phyloP scores from a whole-genome alignment of 352 stramenopile genomes.

The Pythium aphanidermatum region DNA sequence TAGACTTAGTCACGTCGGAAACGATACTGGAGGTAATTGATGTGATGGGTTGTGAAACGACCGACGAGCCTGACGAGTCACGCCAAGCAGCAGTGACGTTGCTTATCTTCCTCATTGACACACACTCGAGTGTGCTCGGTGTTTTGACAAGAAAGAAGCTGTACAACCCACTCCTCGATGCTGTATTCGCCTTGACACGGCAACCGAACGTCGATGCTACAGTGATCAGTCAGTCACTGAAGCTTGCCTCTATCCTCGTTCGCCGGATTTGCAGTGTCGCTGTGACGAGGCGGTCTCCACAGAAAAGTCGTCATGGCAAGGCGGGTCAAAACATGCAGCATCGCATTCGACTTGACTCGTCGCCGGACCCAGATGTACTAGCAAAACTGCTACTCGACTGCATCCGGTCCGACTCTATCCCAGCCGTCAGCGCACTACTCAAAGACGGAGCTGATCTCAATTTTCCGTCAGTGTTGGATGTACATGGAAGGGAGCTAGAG shows the following conservation, averaged over 20 bases:
- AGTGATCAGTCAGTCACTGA: slow-evolving; percentile 38
- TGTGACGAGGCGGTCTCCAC: too few relatives aligned
- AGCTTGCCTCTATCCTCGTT: slow-evolving; percentile 46
- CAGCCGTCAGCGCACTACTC: slow-evolving; percentile 61
- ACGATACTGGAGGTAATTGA: slow-evolving; percentile 49
- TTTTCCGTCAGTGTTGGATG: slow-evolving; percentile 38
- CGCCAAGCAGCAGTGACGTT: slow-evolving; percentile 56
- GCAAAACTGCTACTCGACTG: slow-evolving; percentile 65
- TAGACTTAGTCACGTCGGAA: slow-evolving; percentile 38
- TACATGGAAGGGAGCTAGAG: slow-evolving; percentile 45
- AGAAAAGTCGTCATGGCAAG: too few relatives aligned
- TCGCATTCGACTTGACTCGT: slow-evolving; percentile 39
- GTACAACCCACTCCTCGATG: slow-evolving; percentile 51
- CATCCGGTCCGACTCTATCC: slow-evolving; percentile 59
- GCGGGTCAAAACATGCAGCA: slow-evolving; percentile 1
- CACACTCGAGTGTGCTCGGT: slow-evolving; percentile 37
- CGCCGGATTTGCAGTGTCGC: slow-evolving; percentile 40
- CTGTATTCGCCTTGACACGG: slow-evolving; percentile 16
- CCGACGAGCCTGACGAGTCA: slow-evolving; percentile 62
- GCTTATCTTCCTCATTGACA: slow-evolving; percentile 65
- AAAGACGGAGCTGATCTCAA: slow-evolving; percentile 77
- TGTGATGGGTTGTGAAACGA: slow-evolving; percentile 35
- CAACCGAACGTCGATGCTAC: slow-evolving; percentile 23
- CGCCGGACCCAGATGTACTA: slow-evolving; percentile 56
- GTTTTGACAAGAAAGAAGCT: slow-evolving; percentile 53